Conservation (phyloP, 225 moss, liverwort and hornwort species). For the Ulota crispa region DNA sequence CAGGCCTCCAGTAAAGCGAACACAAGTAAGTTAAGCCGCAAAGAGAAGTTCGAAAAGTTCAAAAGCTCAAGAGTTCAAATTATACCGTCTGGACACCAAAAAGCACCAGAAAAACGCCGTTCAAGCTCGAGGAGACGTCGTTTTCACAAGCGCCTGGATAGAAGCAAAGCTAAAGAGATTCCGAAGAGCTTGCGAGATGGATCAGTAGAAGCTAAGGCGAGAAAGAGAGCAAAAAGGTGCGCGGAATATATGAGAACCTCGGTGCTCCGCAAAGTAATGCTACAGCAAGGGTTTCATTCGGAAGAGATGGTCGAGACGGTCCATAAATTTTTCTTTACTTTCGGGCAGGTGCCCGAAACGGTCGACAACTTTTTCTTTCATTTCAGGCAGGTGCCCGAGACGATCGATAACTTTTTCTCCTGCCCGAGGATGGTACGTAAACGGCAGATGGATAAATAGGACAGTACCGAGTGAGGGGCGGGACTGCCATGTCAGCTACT, state of each 20-base stretch:
- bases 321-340: too few species aligned
- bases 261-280: neutral
- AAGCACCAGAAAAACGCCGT: neutral
- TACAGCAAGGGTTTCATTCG: neutral
- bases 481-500: neutral
- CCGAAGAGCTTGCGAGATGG: neutral
- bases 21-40: too few species aligned
- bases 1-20: too few species aligned
- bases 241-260: neutral
- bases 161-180: neutral
- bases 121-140: too few species aligned
- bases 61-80: neutral
- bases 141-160: neutral
- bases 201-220: neutral
- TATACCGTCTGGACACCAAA: too few species aligned
- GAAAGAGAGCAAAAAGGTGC: neutral
- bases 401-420: too few species aligned
- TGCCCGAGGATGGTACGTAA: rapidly evolving
- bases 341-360: too few species aligned
- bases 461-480: neutral
- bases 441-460: rapidly evolving
- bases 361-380: too few species aligned
- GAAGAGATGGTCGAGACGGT: neutral
- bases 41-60: neutral
- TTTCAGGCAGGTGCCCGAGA: too few species aligned